These are phyloP conservation scores for Heliophila coronopifolia DNA, from an alignment of 441 rosid species.

Conservation along the genomic window DNA sequence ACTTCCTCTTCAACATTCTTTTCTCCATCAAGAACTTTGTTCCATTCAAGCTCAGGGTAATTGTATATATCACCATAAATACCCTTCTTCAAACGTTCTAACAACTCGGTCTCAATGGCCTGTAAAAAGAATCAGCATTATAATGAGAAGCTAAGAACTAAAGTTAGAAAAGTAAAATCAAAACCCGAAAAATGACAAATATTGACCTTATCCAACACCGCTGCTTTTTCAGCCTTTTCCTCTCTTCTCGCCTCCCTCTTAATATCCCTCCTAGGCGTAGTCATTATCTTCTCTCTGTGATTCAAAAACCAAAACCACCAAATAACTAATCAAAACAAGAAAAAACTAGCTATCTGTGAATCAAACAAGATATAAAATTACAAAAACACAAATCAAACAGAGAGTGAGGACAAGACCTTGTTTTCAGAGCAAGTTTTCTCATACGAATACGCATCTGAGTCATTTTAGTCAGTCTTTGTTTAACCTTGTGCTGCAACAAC, in stretches of 20 bases:
- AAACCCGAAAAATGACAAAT: background rate
- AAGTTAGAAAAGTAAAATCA: background rate
- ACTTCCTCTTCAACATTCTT: constrained; percentile 33
- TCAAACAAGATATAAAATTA: background rate
- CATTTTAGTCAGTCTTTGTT: constrained; percentile 85
- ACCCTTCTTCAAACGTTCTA: constrained; percentile 59
- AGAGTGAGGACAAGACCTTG: constrained; percentile 54
- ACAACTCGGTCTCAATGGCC: constrained; percentile 68
- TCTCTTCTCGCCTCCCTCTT: constrained; percentile 71
- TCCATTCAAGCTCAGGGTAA: constrained; percentile 36
- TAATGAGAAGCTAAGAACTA: constrained; percentile 1
- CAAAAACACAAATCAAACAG: background rate
- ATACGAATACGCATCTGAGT: constrained; percentile 88
- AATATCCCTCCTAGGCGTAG: constrained; percentile 49
- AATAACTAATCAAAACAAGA: background rate
- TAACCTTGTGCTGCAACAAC: constrained; percentile 69
- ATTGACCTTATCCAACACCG: constrained; percentile 60
- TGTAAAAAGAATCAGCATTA: constrained; percentile 26
- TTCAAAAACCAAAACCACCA: constrained; percentile 3
- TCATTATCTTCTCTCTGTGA: constrained; percentile 54
- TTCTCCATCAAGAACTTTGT: constrained; percentile 45
- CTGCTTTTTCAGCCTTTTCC: constrained; percentile 75
- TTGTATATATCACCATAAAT: constrained; percentile 63
- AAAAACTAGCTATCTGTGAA: background rate
- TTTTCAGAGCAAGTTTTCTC: constrained; percentile 79